Conservation (phyloP, 108 stramenopile species). For the Pseudonitzschia multistriata region DNA sequence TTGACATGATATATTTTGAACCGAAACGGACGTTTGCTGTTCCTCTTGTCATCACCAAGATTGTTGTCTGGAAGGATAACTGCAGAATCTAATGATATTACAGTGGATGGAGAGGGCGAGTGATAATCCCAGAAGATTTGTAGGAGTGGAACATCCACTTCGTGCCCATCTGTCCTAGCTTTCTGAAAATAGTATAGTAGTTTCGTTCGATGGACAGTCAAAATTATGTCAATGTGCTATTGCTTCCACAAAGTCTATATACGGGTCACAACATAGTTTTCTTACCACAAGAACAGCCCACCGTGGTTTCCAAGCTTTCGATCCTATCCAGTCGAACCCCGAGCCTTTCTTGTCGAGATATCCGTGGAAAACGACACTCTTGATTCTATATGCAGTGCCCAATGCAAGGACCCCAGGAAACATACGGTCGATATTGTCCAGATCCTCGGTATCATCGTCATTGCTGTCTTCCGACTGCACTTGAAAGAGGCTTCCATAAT, state of each 20-base stretch:
- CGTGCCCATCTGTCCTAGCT: conserved; percentile 41
- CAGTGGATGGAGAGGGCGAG: conserved; percentile 48
- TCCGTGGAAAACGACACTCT: conserved; percentile 48
- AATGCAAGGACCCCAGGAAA: conserved; percentile 37
- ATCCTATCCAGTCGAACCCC: conserved; percentile 58
- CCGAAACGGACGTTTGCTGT: conserved; percentile 29
- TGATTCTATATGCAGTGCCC: conserved; percentile 38
- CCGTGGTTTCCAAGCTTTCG: conserved; percentile 57
- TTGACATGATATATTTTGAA: conserved; percentile 56
- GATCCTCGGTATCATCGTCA: conserved; percentile 12
- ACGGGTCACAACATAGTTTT: not conserved
- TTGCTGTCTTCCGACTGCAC: conserved; percentile 6
- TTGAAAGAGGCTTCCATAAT: conserved; percentile 18
- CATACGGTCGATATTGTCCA: conserved; percentile 33
- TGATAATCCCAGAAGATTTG: conserved; percentile 46
- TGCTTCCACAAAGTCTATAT: not conserved
- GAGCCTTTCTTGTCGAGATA: conserved; percentile 76
- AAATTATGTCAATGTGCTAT: not conserved
- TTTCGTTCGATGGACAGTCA: not conserved
- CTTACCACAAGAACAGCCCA: conserved; percentile 60
- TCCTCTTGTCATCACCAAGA: conserved; percentile 34
- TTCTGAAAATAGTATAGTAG: conserved; percentile 18
- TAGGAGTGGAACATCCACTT: conserved; percentile 51
- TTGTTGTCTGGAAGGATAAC: conserved; percentile 54
- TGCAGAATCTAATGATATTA: conserved; percentile 56